Base-by-base conservation (phyloP, 371 early-diverging fungal genomes). In the Syncephalastrum racemosum region DNA sequence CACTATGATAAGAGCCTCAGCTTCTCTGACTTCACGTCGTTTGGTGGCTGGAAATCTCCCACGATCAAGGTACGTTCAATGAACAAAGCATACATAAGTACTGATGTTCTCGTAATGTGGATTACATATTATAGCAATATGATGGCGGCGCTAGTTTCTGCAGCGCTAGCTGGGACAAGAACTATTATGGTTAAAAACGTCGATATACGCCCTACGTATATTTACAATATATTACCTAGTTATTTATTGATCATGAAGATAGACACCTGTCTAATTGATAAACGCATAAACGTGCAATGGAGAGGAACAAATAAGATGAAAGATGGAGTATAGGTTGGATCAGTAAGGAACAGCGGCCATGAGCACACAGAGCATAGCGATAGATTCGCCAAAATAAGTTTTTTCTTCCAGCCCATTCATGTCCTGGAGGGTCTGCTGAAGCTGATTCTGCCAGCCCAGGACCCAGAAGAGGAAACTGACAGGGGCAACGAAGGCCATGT, bases 331-430 rank as follows among this genome's bases (percentile, higher is more conserved):
- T 10, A 7, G 10, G 10, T 5, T 1, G 36, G 36, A 19, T 59
- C 58, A 71, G 31, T 63, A 68, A 40, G 73, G 75, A 4, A 79
- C 77, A 52, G 66, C 55, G 13, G 84, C 80, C 60, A 80, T 70
- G 31, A 85, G 53, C 18, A 85, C 60, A 62, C 82, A 75, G 12
- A 85, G 59, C 67, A 85, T 61, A 24, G 81, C 83, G 41, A 85
- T 85, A 13, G 77, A 71, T 63, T 85, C 86, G 10, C 86, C 86
- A 68, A 83, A 85, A 42, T 85, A 85, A 14, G 79, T 81, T n/a
- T 67, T 70, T 2, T 61, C 58, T 20, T 74, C 77, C 60, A 80
- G 68, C 1, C 70, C 60, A 20, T 78, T 78, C 85, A 85, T 82
- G 44, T 80, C 68, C 8, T 62, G 52, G 44, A 71, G 62, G 23